Conservation (phyloP, 2,329 filamentous ascomycete genomes). For the Rugonectria rugulosa region DNA sequence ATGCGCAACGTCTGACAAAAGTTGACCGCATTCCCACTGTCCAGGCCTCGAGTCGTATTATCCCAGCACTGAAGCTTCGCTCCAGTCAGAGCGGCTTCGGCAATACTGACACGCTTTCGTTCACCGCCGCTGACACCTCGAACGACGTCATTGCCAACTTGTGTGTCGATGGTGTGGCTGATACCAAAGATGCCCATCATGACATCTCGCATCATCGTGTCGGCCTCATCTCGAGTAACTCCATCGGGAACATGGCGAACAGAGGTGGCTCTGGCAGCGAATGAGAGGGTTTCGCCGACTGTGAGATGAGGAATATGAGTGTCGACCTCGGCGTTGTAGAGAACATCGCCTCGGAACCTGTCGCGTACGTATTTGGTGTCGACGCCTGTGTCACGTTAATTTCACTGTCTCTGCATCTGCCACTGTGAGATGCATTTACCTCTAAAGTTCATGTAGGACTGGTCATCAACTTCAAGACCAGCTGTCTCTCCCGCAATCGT, state of each 20-base stretch:
- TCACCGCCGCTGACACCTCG: constrained; percentile 81
- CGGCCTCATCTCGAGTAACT: constrained; percentile 19
- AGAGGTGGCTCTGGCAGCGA: constrained; percentile 68
- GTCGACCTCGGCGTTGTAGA: constrained; percentile 72
- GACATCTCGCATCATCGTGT: constrained; percentile 54
- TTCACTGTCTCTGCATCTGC: too few species aligned
- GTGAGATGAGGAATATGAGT: constrained; percentile 73
- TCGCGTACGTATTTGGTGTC: constrained; percentile 47
- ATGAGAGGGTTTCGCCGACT: constrained; percentile 69
- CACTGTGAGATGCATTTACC: constrained; percentile 42
- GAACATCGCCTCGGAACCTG: constrained; percentile 60
- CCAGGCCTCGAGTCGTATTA: constrained; percentile 40
- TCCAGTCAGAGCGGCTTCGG: constrained; percentile 62
- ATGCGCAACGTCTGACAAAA: constrained; percentile 37
- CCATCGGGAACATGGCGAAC: constrained; percentile 59
- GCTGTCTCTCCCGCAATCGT: constrained; percentile 61
- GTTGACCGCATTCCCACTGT: constrained; percentile 40
- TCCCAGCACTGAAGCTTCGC: constrained; percentile 44
- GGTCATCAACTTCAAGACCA: constrained; percentile 38
- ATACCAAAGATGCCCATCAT: constrained; percentile 81
- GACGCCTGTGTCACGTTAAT: constrained; percentile 37
- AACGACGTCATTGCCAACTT: constrained; percentile 73
- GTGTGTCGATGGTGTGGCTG: constrained; percentile 73
- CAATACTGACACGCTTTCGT: constrained; percentile 79
- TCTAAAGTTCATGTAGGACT: constrained; percentile 58